Percentiles rank a stretch among this genome's conserved stretches.
phyloP scores from a whole-genome alignment of 1,284 basidiomycete species.

The Sparassis latifolia region DNA sequence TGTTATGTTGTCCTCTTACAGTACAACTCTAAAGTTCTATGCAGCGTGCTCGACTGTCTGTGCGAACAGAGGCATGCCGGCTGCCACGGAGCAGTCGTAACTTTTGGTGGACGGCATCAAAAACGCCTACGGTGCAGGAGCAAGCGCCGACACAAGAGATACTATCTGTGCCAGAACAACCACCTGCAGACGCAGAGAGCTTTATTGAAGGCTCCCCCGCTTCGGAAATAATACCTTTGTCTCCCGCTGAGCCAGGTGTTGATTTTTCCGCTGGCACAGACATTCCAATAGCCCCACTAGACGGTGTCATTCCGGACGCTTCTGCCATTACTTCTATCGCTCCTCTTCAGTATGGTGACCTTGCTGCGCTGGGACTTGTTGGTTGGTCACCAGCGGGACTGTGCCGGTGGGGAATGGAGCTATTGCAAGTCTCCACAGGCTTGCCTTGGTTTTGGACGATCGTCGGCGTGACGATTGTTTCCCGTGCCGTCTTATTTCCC shows the following conservation, averaged over 20 bases:
- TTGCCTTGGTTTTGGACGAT: constrained; percentile 88
- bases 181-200: constrained; percentile 2
- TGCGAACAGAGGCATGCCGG: background rate
- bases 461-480: constrained; percentile 60
- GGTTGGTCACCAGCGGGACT: constrained; percentile 44
- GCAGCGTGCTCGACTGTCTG: constrained; percentile 3
- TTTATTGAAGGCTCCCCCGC: background rate
- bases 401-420: constrained; percentile 51
- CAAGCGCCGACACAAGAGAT: background rate
- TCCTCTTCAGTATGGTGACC: constrained; percentile 71
- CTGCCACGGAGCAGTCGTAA: constrained; percentile 3
- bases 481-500: constrained; percentile 68
- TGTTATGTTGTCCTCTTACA: background rate
- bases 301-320: background rate
- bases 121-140: background rate
- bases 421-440: constrained; percentile 67
- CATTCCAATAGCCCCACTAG: background rate
- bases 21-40: background rate
- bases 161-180: background rate
- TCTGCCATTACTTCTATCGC: constrained; percentile 7
- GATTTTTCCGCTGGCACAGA: background rate
- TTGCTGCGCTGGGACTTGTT: constrained; percentile 70
- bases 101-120: constrained; percentile 8
- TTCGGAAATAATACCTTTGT: background rate
- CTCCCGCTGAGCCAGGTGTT: background rate